These are phyloP conservation scores for Liriodendron chinense DNA, from an alignment of 164 flowering plant genomes.

Conservation along the genomic window DNA sequence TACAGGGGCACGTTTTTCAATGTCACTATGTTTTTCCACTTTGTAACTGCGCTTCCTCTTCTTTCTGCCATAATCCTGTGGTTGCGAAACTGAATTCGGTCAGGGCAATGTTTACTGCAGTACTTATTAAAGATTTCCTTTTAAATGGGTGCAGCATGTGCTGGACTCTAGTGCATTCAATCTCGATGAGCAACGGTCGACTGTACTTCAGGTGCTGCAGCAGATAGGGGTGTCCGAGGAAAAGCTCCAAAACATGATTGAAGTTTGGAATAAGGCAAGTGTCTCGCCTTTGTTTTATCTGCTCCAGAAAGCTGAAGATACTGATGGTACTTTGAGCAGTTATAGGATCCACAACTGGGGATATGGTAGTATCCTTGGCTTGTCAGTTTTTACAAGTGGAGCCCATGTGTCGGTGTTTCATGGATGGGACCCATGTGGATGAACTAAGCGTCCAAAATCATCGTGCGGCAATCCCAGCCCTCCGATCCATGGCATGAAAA, in stretches of 20 bases:
- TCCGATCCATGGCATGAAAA: too few species aligned
- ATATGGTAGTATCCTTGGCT: not conserved
- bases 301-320: not conserved
- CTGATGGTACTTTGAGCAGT: not conserved
- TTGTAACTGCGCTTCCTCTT: not conserved
- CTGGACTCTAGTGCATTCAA: slow-evolving; percentile 78
- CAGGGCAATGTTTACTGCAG: not conserved
- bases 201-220: slow-evolving; percentile 77
- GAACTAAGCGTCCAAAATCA: too few species aligned
- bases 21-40: not conserved
- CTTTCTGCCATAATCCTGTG: not conserved
- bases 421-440: too few species aligned
- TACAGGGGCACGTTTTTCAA: too few species aligned
- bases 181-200: slow-evolving; percentile 70
- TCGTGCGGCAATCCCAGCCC: too few species aligned
- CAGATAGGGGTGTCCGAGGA: slow-evolving; percentile 85
- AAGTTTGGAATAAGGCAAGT: slow-evolving; percentile 94
- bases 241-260: slow-evolving; percentile 85
- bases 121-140: not conserved
- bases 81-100: too few species aligned
- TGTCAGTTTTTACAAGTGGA: not conserved
- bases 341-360: not conserved
- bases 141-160: slow-evolving; percentile 65
- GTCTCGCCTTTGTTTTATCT: not conserved
- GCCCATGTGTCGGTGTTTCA: too few species aligned